A percentile compares a stretch with the other conserved stretches of the same genome.
phyloP scores from a whole-genome alignment of 768 basidiomycete species.

The Asterophora lycoperdoides region DNA sequence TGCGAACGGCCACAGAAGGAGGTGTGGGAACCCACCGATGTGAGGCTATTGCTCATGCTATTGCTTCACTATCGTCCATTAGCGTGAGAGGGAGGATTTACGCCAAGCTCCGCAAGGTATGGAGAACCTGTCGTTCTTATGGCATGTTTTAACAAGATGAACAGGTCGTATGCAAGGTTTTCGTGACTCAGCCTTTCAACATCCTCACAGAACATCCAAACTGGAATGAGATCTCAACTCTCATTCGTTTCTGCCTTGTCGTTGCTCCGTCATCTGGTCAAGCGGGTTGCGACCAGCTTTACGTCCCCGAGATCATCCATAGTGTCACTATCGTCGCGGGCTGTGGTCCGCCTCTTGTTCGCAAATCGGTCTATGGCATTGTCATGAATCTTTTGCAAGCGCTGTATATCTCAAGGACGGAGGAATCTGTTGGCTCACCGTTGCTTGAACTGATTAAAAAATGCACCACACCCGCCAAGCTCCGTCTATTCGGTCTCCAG shows the following conservation, averaged over 20 bases:
- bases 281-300: conserved; percentile 65
- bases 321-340: conserved; percentile 74
- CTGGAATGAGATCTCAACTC: conserved; percentile 79
- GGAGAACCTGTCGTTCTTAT: background rate
- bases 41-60: conserved; percentile 69
- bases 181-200: conserved; percentile 51
- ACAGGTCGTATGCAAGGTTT: conserved; percentile 71
- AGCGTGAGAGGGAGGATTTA: conserved; percentile 75
- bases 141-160: background rate
- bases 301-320: conserved; percentile 80
- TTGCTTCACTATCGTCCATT: conserved; percentile 72
- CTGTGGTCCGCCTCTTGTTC: conserved; percentile 67
- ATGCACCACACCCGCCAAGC: conserved; percentile 48
- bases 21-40: conserved; percentile 72
- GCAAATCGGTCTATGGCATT: conserved; percentile 79
- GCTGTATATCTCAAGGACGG: conserved; percentile 54
- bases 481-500: conserved; percentile 70
- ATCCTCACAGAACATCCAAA: conserved; percentile 65
- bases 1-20: conserved; percentile 79
- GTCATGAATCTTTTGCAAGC: conserved; percentile 81
- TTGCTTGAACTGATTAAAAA: conserved; percentile 62
- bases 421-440: conserved; percentile 57
- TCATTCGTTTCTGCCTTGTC: conserved; percentile 70
- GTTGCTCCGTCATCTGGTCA: conserved; percentile 66
- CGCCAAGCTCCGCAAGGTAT: conserved; percentile 74